Evolutionary conservation across 2,329 filamentous ascomycete genomes (phyloP).

Genomic region (Nigrospora osmanthi): DNA sequence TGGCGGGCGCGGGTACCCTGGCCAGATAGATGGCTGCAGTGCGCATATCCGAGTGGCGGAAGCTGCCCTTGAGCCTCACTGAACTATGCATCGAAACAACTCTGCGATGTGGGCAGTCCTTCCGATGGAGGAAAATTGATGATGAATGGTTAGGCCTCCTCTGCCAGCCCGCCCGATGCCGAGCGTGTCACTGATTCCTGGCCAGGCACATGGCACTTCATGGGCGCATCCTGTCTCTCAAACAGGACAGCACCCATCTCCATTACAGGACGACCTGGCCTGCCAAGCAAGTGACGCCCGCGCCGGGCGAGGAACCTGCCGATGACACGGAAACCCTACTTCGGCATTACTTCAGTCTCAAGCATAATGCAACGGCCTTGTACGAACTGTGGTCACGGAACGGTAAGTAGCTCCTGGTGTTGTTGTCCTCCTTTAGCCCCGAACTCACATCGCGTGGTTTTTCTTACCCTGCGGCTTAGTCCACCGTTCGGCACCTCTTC

Average conservation of each 20-base stretch:
- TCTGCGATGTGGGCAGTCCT: slow-evolving; percentile 89
- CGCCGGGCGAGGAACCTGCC: slow-evolving; percentile 14
- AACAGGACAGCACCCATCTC: slow-evolving; percentile 70
- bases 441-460: slow-evolving; percentile 19
- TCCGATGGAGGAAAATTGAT: slow-evolving; percentile 82
- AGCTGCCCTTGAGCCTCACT: slow-evolving; percentile 70
- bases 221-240: slow-evolving; percentile 76
- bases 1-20: not conserved
- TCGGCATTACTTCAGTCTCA: slow-evolving; percentile 79
- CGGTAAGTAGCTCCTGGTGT: not conserved
- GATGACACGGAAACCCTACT: slow-evolving; percentile 71
- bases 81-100: slow-evolving; percentile 95
- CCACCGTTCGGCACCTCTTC: no score
- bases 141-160: slow-evolving; percentile 63
- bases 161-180: not conserved
- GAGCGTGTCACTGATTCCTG: not conserved
- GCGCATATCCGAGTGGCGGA: slow-evolving; percentile 72
- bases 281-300: slow-evolving; percentile 10
- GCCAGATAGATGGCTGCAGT: slow-evolving; percentile 25
- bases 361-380: slow-evolving; percentile 63
- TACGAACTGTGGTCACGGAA: slow-evolving; percentile 75
- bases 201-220: slow-evolving; percentile 71
- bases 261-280: slow-evolving; percentile 69
- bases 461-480: no score
- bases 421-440: no score